Evolutionary conservation across 2,329 filamentous ascomycete genomes (phyloP).

Genomic region (Cercospora brassicicola): DNA sequence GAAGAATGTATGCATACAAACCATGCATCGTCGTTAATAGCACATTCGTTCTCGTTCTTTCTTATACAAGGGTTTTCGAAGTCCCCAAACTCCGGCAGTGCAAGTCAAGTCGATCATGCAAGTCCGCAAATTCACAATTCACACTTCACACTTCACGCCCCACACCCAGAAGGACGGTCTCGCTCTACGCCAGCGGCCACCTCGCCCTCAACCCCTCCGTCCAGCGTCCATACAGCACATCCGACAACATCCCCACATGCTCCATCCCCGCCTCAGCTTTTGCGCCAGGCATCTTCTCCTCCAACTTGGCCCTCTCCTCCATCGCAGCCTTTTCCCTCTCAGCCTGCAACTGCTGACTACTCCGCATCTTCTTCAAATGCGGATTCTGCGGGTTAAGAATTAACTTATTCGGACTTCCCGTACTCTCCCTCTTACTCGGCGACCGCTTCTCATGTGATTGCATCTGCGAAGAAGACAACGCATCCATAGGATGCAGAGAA

Average conservation of each 20-base stretch:
- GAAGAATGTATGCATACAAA: neutral
- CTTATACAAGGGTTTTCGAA: neutral
- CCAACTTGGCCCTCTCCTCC: constrained; percentile 51
- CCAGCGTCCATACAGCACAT: constrained; percentile 90
- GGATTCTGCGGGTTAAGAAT: constrained; percentile 79
- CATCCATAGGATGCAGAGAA: constrained; percentile 15
- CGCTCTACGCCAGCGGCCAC: constrained; percentile 41
- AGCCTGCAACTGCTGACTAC: constrained; percentile 39
- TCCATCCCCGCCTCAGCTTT: constrained; percentile 74
- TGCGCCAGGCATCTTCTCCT: constrained; percentile 57
- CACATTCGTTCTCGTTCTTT: neutral
- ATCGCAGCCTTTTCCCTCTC: constrained; percentile 53
- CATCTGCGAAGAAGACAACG: constrained; percentile 8
- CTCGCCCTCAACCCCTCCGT: constrained; percentile 69
- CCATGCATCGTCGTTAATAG: neutral
- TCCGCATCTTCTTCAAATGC: constrained; percentile 74
- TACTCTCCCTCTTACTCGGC: constrained; percentile 28
- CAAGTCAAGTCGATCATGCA: too few species aligned
- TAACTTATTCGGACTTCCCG: constrained; percentile 58
- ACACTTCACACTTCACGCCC: too few species aligned
- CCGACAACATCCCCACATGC: constrained; percentile 82
- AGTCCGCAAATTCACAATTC: too few species aligned
- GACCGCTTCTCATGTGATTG: constrained; percentile 15
- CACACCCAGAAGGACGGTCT: too few species aligned
- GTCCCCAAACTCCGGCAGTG: neutral